phyloP scores from a whole-genome alignment of 805 yeast genomes.

The Kodamaea kaohsiungensis region DNA sequence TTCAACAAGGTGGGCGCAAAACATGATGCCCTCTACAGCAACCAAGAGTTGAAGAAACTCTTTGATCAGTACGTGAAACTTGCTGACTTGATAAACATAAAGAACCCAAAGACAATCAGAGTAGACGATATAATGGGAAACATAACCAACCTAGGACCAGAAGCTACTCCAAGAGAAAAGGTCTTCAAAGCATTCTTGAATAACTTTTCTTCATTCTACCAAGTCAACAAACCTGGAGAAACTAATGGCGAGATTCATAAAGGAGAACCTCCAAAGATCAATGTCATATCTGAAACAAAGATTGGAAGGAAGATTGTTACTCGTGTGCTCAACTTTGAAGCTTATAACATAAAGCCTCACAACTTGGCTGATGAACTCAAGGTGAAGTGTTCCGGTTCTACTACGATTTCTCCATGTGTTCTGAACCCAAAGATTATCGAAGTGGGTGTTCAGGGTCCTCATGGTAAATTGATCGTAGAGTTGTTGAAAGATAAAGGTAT shows the following conservation, averaged over 20 bases:
- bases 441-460: slow-evolving; percentile 91
- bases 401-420: slow-evolving; percentile 65
- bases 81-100: slow-evolving; percentile 50
- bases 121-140: slow-evolving; percentile 56
- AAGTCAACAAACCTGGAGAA: slow-evolving; percentile 50
- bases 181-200: slow-evolving; percentile 46
- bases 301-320: slow-evolving; percentile 84
- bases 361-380: slow-evolving; percentile 68
- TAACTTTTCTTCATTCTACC: slow-evolving; percentile 52
- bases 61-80: slow-evolving; percentile 57
- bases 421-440: slow-evolving; percentile 59
- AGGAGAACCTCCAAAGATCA: slow-evolving; percentile 70
- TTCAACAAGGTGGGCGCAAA: slow-evolving; percentile 44
- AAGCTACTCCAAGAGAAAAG: slow-evolving; percentile 42
- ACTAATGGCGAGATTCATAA: slow-evolving; percentile 39
- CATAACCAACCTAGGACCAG: slow-evolving; percentile 35
- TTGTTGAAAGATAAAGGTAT: slow-evolving; percentile 63
- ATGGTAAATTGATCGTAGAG: slow-evolving; percentile 61
- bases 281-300: slow-evolving; percentile 69
- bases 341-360: slow-evolving; percentile 63
- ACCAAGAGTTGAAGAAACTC: slow-evolving; percentile 53
- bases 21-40: slow-evolving; percentile 46
- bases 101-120: slow-evolving; percentile 53
- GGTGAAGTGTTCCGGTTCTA: slow-evolving; percentile 85
- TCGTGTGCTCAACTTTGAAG: slow-evolving; percentile 65